Evolutionary conservation across 257 asterid species (phyloP).

Genomic region (Scutellaria minor): DNA sequence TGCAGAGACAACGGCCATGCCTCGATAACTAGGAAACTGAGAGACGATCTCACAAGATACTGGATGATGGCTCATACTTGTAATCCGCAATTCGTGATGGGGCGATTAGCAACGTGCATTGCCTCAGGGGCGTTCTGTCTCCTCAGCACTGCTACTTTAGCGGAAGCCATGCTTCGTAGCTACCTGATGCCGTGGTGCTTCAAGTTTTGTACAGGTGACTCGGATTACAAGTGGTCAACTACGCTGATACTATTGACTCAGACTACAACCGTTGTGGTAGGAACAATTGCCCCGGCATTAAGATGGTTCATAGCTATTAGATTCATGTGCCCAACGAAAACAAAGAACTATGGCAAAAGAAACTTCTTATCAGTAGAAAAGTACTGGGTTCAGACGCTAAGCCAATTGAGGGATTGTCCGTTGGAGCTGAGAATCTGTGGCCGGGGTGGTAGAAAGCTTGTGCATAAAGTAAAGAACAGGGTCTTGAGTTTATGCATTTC

Average conservation of each 20-base stretch:
- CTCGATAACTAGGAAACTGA: conserved; percentile 44
- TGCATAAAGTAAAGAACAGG: conserved; percentile 47
- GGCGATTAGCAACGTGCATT: conserved; percentile 72
- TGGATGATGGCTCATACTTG: conserved; percentile 97
- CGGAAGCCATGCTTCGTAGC: conserved; percentile 62
- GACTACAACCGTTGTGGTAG: conserved; percentile 59
- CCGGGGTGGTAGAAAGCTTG: conserved; percentile 47
- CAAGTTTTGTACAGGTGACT: conserved; percentile 64
- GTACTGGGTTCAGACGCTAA: conserved; percentile 61
- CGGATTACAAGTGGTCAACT: conserved; percentile 84
- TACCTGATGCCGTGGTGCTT: conserved; percentile 55
- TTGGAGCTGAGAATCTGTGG: conserved; percentile 50
- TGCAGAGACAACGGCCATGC: conserved; percentile 35
- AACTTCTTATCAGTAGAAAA: conserved; percentile 48
- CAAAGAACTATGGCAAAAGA: conserved; percentile 24
- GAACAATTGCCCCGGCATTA: conserved; percentile 71
- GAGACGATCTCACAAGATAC: conserved; percentile 55
- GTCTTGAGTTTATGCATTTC: conserved; percentile 50
- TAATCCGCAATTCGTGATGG: conserved; percentile 74
- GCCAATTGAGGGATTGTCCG: conserved; percentile 59
- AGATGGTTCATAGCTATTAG: conserved; percentile 68
- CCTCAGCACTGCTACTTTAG: conserved; percentile 48
- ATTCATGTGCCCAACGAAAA: conserved; percentile 61
- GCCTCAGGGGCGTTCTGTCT: conserved; percentile 80
- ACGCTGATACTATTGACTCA: conserved; percentile 59